A percentile compares a stretch with the other conserved stretches of the same genome.
phyloP scores from a whole-genome alignment of 2,329 filamentous ascomycete species.

The Alternaria sp. region DNA sequence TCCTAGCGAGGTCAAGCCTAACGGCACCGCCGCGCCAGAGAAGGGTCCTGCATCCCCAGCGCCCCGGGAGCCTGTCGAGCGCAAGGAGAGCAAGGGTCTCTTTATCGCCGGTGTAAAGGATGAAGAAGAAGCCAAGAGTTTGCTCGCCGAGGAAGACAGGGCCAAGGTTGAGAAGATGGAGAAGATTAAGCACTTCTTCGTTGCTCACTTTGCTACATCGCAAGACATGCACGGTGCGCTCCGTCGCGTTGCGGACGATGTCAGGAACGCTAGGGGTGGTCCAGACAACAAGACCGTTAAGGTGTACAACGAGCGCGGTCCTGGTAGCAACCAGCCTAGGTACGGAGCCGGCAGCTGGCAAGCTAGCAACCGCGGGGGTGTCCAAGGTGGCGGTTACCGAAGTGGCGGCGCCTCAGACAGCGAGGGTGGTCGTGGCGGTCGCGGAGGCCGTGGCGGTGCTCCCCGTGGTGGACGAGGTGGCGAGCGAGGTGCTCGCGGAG shows the following conservation, averaged over 20 bases:
- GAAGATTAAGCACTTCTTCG: conserved; percentile 81
- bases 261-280: conserved; percentile 77
- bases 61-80: conserved; percentile 63
- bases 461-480: conserved; percentile 63
- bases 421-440: conserved; percentile 71
- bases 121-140: conserved; percentile 80
- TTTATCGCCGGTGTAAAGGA: conserved; percentile 88
- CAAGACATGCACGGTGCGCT: conserved; percentile 85
- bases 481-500: conserved; percentile 50
- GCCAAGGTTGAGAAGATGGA: conserved; percentile 73
- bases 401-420: conserved; percentile 81
- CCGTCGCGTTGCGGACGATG: conserved; percentile 75
- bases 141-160: conserved; percentile 85
- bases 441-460: conserved; percentile 57
- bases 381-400: conserved; percentile 77
- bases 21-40: conserved; percentile 58
- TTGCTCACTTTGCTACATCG: conserved; percentile 80
- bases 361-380: conserved; percentile 70
- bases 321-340: conserved; percentile 58
- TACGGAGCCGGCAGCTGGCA: conserved; percentile 66
- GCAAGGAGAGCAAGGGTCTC: conserved; percentile 76
- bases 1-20: conserved; percentile 56
- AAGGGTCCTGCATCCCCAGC: conserved; percentile 49
- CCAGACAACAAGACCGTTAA: conserved; percentile 83
- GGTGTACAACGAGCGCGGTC: conserved; percentile 73